Conservation (phyloP, 805 yeast species). For the Pichia cabralensis region DNA sequence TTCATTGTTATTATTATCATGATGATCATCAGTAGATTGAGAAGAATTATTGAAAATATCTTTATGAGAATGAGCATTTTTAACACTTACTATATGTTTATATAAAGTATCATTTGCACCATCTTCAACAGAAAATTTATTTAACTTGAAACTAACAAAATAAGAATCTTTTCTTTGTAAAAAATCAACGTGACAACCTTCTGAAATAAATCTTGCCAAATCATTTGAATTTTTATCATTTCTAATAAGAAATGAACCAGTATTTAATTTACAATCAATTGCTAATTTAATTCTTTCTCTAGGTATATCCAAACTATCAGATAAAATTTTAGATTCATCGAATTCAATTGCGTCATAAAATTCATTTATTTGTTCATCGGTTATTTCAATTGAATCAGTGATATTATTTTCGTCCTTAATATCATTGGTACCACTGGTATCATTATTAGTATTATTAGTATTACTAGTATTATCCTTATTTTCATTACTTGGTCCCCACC, state of each 20-base stretch:
- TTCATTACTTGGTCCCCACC: slow-evolving; percentile 42
- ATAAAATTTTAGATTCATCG: slow-evolving; percentile 48
- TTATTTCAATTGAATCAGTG: slow-evolving; percentile 34
- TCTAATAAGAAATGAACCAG: slow-evolving; percentile 66
- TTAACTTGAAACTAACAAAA: slow-evolving; percentile 58
- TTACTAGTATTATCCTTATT: slow-evolving; percentile 10
- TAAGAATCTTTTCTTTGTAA: slow-evolving; percentile 74
- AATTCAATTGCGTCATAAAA: slow-evolving; percentile 89
- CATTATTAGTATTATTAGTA: slow-evolving; percentile 10
- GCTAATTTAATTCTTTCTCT: slow-evolving; percentile 62
- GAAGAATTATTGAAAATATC: slow-evolving; percentile 2
- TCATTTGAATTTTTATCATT: slow-evolving; percentile 31
- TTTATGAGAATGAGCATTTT: slow-evolving; percentile 18
- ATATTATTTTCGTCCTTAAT: no score
- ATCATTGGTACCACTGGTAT: no score
- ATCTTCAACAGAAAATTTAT: slow-evolving; percentile 80
- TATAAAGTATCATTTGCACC: slow-evolving; percentile 73
- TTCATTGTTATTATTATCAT: not conserved
- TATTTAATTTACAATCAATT: slow-evolving; percentile 54
- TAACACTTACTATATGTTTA: slow-evolving; percentile 80
- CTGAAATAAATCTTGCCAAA: slow-evolving; percentile 72
- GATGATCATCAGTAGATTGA: not conserved
- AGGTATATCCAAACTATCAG: slow-evolving; percentile 55
- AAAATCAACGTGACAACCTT: slow-evolving; percentile 67
- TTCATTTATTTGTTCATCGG: slow-evolving; percentile 84